These are phyloP conservation scores for Aureobasidium leucospermi DNA, from an alignment of 2,329 filamentous ascomycete genomes.

Conservation along the genomic window DNA sequence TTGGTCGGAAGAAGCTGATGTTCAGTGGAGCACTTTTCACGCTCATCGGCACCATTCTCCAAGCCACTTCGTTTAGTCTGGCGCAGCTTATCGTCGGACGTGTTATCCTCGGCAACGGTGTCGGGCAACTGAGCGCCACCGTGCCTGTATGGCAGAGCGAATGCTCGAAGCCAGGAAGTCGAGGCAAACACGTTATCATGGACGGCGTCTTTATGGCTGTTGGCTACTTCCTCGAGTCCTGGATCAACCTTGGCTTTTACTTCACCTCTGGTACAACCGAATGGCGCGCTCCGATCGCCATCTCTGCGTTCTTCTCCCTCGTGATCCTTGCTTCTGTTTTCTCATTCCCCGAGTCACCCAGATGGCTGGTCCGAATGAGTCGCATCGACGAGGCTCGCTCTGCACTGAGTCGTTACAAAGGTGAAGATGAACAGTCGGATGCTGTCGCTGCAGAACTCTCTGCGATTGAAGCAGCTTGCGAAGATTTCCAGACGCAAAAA, in stretches of 20 bases:
- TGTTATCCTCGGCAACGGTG: constrained; percentile 46
- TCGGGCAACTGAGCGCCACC: constrained; percentile 49
- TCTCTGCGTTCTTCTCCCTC: constrained; percentile 34
- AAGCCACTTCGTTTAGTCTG: constrained; percentile 14
- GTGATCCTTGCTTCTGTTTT: constrained; percentile 37
- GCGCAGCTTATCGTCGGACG: constrained; percentile 48
- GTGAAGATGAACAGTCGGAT: constrained; percentile 5
- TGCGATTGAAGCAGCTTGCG: constrained; percentile 15
- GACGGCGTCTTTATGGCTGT: constrained; percentile 10
- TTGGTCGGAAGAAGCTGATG: constrained; percentile 1
- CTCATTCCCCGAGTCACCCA: constrained; percentile 38
- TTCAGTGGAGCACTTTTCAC: constrained; percentile 14
- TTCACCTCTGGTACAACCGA: constrained; percentile 13
- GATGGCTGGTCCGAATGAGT: constrained; percentile 24
- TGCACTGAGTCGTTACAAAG: constrained; percentile 13
- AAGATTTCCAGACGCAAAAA: constrained; percentile 11
- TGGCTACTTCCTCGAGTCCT: constrained; percentile 40
- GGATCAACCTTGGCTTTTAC: constrained; percentile 36
- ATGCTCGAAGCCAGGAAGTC: constrained; percentile 31
- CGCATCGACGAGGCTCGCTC: constrained; percentile 16
- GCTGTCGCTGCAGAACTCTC: constrained; percentile 2
- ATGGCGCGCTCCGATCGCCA: constrained; percentile 33
- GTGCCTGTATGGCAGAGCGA: constrained; percentile 49
- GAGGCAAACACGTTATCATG: constrained; percentile 16
- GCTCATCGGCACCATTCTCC: constrained; percentile 16